Percentiles rank a stretch among this genome's conserved stretches.
These are phyloP conservation scores for Suhomyces chickasaworum DNA, from an alignment of 1,139 yeast species.

Conservation along the genomic window DNA sequence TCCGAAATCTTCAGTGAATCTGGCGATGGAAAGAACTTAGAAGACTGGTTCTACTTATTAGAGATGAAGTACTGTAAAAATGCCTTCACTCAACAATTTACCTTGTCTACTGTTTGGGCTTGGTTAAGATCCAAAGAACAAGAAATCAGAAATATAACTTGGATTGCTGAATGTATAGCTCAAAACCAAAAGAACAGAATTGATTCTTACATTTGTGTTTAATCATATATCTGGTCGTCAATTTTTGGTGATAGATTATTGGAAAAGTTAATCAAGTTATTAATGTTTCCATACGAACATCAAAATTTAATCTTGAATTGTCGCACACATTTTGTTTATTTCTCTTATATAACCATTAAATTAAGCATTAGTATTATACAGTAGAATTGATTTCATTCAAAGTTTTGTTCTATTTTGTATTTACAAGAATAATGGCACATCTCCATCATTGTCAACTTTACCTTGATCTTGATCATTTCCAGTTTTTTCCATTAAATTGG, in stretches of 20 bases:
- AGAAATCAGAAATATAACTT: slow-evolving; percentile 92
- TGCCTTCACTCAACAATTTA: slow-evolving; percentile 96
- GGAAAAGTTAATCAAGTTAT: neutral
- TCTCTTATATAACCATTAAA: slow-evolving; percentile 8
- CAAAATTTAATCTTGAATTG: slow-evolving; percentile 1
- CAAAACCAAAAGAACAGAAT: slow-evolving; percentile 84
- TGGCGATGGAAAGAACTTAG: slow-evolving; percentile 58
- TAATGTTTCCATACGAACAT: neutral
- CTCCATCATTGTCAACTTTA: slow-evolving; percentile 41
- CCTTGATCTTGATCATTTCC: slow-evolving; percentile 14
- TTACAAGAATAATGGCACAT: slow-evolving; percentile 42
- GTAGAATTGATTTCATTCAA: neutral
- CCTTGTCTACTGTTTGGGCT: slow-evolving; percentile 90
- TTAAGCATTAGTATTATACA: slow-evolving; percentile 3
- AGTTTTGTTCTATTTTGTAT: neutral
- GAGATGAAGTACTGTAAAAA: slow-evolving; percentile 92
- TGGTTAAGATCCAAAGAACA: slow-evolving; percentile 96
- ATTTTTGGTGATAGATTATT: neutral
- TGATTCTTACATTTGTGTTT: slow-evolving; percentile 75
- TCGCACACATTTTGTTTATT: slow-evolving; percentile 7
- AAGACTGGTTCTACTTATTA: slow-evolving; percentile 88
- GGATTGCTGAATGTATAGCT: slow-evolving; percentile 98
- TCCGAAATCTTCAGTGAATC: slow-evolving; percentile 68
- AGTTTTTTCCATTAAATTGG: too few relatives aligned
- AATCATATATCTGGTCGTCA: slow-evolving; percentile 17